Base-by-base conservation (phyloP, 495 filamentous ascomycete species). In the Penicillium dipodomyicola region DNA sequence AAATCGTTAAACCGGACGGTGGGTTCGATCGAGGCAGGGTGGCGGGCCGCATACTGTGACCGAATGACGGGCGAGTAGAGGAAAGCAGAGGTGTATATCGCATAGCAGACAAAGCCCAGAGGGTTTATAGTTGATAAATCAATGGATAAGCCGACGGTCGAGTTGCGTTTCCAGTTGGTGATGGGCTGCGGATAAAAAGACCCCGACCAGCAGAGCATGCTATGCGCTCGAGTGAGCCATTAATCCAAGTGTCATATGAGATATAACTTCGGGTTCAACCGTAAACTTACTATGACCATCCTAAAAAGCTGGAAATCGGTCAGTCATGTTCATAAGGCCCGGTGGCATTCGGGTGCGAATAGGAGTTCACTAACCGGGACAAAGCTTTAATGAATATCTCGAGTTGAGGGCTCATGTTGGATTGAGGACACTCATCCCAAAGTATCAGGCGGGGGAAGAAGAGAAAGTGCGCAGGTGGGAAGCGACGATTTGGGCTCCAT, bases 141-240 rank as follows among this genome's bases (percentile, higher is more conserved):
- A 48, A 94, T 85, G 0, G 92, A 87, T 8, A 92, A 84, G 10
- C 94, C 94, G 5, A 82, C 80, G 4, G 92, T 96, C 4, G 91
- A 87, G 23, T 80, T 78, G 19, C 91, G 84, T 29, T 72, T 79
- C 67, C 78, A 85, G 77, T 96, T 98, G 54, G 84, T 80, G 39
- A 92, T 69, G 1, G 87, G 82, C 64, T 97, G 94, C 2, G 95
- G 93, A 67, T 97, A 98, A 74, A 96, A 97, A 12, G 91, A 96
- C 39, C 87, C 67, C 1, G 87, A 89, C 92, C 92, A 95, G 66
- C 80, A 82, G n/a, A 85, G 50, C 55, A 83, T 84, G 72, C 80
- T 82, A n/a, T n/a, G 54, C 42, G 42, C 9, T 27, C 8, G 0
- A 43, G 50, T 57, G 32, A 59, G 61, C 29, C 37, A 8, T 42